These are phyloP conservation scores for Pyrenophora seminiperda DNA, from an alignment of 2,329 filamentous ascomycete genomes.

Conservation along the genomic window DNA sequence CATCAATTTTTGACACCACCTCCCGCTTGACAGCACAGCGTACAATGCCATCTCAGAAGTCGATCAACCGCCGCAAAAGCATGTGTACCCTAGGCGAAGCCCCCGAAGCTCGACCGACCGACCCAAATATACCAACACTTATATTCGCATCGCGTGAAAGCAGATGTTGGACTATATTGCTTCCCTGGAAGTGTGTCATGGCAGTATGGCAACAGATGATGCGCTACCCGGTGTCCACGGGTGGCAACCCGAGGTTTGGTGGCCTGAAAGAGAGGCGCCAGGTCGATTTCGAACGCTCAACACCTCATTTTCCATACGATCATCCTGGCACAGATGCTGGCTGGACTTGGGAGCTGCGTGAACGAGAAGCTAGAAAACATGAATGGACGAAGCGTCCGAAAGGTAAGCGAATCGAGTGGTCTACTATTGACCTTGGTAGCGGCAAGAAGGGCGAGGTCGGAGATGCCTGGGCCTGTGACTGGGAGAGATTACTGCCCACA, in stretches of 20 bases:
- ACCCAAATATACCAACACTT: conserved; percentile 79
- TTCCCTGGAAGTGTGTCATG: conserved; percentile 88
- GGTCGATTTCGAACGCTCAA: conserved; percentile 76
- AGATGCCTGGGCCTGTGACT: conserved; percentile 81
- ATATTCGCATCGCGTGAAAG: conserved; percentile 66
- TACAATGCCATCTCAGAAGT: conserved; percentile 74
- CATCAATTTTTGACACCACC: conserved; percentile 70
- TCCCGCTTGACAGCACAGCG: conserved; percentile 67
- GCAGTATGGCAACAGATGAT: conserved; percentile 86
- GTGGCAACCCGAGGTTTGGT: conserved; percentile 80
- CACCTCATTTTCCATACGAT: conserved; percentile 86
- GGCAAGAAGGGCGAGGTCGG: conserved; percentile 82
- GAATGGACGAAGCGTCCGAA: conserved; percentile 80
- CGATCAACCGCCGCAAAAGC: conserved; percentile 77
- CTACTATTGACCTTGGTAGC: conserved; percentile 72
- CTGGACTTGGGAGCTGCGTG: conserved; percentile 73
- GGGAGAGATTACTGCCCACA: conserved; percentile 66
- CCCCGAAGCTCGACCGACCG: conserved; percentile 62
- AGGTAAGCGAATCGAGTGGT: conserved; percentile 78
- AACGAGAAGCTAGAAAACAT: conserved; percentile 63
- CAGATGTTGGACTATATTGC: conserved; percentile 75
- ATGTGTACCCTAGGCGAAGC: conserved; percentile 66
- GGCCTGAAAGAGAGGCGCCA: conserved; percentile 81
- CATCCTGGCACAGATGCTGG: conserved; percentile 80
- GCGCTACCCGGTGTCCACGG: conserved; percentile 78